Evolutionary conservation across 192 early-diverging fungal genomes (phyloP).

Genomic region (Linnemannia hyalina): DNA sequence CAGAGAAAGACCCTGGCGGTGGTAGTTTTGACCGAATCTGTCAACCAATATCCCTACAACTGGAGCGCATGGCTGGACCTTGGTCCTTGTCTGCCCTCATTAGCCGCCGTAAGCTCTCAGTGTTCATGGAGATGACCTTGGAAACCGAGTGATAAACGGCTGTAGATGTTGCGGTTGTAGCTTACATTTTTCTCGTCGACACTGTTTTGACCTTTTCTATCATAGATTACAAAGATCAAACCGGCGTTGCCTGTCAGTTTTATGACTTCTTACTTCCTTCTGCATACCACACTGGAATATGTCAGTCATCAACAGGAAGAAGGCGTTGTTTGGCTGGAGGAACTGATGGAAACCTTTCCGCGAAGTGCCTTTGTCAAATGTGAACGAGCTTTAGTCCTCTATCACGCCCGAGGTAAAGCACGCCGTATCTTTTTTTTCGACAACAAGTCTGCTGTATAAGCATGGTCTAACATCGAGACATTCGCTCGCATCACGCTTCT

Average conservation of each 20-base stretch:
- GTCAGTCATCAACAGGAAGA: slow-evolving; percentile 52
- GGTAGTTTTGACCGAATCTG: slow-evolving; percentile 71
- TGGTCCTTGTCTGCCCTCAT: slow-evolving; percentile 62
- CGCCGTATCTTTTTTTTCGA: background rate
- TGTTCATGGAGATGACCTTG: background rate
- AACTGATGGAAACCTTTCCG: slow-evolving; percentile 67
- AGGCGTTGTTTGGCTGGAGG: slow-evolving; percentile 38
- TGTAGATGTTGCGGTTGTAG: background rate
- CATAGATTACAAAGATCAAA: slow-evolving; percentile 27
- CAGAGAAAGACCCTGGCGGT: slow-evolving; percentile 61
- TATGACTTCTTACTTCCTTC: slow-evolving; percentile 63
- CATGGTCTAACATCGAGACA: background rate
- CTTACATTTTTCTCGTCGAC: background rate
- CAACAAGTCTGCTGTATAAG: background rate
- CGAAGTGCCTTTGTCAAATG: slow-evolving; percentile 75
- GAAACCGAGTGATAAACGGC: background rate
- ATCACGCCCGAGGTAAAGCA: slow-evolving; percentile 61
- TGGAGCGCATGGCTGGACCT: slow-evolving; percentile 95
- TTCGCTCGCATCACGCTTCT: background rate
- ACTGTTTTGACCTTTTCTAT: background rate
- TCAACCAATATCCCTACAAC: slow-evolving; percentile 83
- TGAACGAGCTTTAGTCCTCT: slow-evolving; percentile 71
- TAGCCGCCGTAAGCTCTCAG: slow-evolving; percentile 43
- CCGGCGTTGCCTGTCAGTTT: slow-evolving; percentile 46
- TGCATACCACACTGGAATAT: slow-evolving; percentile 68